Conservation (phyloP, 495 filamentous ascomycete species). For the Aspergillus sclerotiicarbonarius region DNA sequence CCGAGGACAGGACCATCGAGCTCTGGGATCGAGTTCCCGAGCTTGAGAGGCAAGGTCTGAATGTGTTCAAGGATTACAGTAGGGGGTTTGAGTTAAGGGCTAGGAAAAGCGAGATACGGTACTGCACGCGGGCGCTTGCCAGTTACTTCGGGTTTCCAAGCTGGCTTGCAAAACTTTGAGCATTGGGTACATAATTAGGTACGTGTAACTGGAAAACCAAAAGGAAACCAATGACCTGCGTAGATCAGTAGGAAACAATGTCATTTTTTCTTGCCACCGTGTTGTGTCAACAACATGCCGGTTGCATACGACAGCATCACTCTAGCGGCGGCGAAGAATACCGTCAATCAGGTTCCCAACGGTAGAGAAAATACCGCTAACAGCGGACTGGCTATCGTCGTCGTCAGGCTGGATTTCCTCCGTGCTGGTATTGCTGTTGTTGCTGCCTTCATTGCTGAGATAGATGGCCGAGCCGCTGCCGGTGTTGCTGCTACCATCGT, state of each 20-base stretch:
- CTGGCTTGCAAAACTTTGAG: neutral
- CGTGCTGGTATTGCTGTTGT: neutral
- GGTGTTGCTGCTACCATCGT: too few relatives aligned
- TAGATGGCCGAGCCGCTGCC: neutral
- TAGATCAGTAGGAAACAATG: too few relatives aligned
- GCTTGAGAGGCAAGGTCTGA: slow-evolving; percentile 10
- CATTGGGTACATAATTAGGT: too few relatives aligned
- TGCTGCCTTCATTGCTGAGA: neutral
- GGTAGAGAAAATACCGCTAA: neutral
- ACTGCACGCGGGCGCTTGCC: neutral
- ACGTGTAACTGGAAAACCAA: too few relatives aligned
- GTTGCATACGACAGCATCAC: neutral
- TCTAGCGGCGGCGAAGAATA: neutral
- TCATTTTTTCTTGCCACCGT: too few relatives aligned
- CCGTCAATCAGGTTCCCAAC: neutral
- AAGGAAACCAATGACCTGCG: too few relatives aligned
- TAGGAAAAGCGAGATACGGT: neutral
- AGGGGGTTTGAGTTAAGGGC: neutral
- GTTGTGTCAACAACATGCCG: too few relatives aligned
- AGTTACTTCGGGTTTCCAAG: neutral
- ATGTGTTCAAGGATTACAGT: slow-evolving; percentile 17
- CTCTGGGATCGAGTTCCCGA: slow-evolving; percentile 11
- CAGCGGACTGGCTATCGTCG: neutral
- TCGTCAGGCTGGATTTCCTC: neutral
- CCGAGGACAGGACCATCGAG: slow-evolving; percentile 21